Percentiles rank a stretch among this genome's conserved stretches.
These are phyloP conservation scores for Aspergillus pseudoviridinutans DNA, from an alignment of 2,329 filamentous ascomycete genomes.

Conservation along the genomic window DNA sequence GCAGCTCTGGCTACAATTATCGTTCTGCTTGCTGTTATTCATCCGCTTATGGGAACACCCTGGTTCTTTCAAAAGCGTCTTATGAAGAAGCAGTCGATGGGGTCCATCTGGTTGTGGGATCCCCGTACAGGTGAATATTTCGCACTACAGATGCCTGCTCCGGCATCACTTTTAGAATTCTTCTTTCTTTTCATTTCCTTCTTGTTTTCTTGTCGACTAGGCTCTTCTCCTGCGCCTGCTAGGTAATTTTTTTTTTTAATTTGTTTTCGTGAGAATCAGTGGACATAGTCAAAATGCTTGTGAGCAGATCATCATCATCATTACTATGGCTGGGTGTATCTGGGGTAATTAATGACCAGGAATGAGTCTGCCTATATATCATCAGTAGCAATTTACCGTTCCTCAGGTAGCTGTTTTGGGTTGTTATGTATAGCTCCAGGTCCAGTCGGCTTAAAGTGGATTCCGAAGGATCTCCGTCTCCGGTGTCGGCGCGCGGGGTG, in stretches of 20 bases:
- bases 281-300: background rate
- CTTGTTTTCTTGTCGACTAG: conserved; percentile 9
- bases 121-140: conserved; percentile 4
- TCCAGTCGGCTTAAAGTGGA: background rate
- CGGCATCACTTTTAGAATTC: background rate
- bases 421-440: background rate
- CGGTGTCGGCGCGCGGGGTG: conserved; percentile 27
- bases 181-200: conserved; percentile 6
- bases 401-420: background rate
- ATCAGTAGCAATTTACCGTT: background rate
- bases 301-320: background rate
- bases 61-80: background rate
- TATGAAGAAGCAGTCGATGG: background rate
- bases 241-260: conserved; percentile 17
- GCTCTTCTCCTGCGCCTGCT: conserved; percentile 3
- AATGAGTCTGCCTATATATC: background rate
- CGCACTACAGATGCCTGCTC: conserved; percentile 2
- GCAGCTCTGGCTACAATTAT: conserved; percentile 7
- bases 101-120: conserved; percentile 1
- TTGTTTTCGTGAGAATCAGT: conserved; percentile 9
- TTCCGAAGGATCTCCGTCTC: conserved; percentile 9
- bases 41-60: conserved; percentile 4
- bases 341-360: background rate
- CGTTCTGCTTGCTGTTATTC: conserved; percentile 11
- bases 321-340: background rate